Conservation (phyloP, 192 early-diverging fungal genomes). For the Chytriomyces sp. region DNA sequence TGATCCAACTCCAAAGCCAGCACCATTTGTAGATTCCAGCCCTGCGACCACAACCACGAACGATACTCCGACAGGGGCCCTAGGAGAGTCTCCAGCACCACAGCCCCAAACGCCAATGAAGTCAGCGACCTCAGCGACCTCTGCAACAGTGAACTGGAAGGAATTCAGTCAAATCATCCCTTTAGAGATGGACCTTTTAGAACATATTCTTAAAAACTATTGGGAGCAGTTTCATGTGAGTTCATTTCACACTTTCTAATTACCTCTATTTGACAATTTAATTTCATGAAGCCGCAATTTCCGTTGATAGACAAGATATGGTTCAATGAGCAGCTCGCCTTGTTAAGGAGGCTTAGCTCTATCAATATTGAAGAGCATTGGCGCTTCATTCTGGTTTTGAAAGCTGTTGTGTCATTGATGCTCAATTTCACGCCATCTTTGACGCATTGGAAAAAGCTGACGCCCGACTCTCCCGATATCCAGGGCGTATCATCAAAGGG, state of each 20-base stretch:
- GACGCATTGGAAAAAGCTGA: not conserved
- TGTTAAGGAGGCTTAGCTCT: not conserved
- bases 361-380: constrained; percentile 10
- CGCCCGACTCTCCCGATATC: not conserved
- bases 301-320: constrained; percentile 14
- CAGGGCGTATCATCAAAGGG: no score
- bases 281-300: constrained; percentile 19
- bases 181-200: not conserved
- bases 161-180: constrained; percentile 12
- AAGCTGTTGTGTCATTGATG: constrained; percentile 26
- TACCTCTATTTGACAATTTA: not conserved
- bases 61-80: not conserved
- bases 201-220: constrained; percentile 3
- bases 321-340: constrained; percentile 11
- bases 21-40: not conserved
- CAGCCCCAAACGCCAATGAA: not conserved
- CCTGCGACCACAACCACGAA: not conserved
- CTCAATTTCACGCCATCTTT: constrained; percentile 32
- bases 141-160: no score
- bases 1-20: not conserved
- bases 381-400: constrained; percentile 22
- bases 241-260: not conserved
- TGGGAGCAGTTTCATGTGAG: constrained; percentile 29
- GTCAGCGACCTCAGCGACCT: not conserved
- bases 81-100: not conserved